A percentile compares a stretch with the other conserved stretches of the same genome.
phyloP scores from a whole-genome alignment of 129 eudicot species.

The Sambucus nigra region DNA sequence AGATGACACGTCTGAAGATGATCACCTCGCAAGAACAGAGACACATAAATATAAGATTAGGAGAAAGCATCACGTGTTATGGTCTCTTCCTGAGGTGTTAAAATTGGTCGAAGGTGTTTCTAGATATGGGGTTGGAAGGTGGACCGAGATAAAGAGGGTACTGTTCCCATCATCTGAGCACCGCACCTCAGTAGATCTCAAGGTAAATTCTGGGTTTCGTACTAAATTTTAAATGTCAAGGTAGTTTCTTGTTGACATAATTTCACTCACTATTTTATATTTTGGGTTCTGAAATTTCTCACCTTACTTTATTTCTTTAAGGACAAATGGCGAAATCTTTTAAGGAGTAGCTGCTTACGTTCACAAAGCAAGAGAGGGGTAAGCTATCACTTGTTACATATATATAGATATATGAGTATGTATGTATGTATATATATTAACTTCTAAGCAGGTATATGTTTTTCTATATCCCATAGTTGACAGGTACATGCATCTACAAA shows the following conservation, averaged over 20 bases:
- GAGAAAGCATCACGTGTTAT: slow-evolving; percentile 18
- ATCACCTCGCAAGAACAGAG: background rate
- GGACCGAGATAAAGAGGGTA: slow-evolving; percentile 21
- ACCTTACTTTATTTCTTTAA: background rate
- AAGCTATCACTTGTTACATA: background rate
- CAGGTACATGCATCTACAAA: no score
- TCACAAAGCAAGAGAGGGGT: slow-evolving; percentile 9
- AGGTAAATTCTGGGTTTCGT: slow-evolving; percentile 10
- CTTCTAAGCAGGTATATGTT: no score
- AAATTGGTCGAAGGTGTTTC: slow-evolving; percentile 29
- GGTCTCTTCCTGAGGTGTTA: slow-evolving; percentile 24
- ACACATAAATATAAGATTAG: background rate
- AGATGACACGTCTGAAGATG: slow-evolving; percentile 12
- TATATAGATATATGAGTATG: no score
- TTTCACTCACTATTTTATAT: background rate
- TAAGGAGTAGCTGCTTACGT: slow-evolving; percentile 18
- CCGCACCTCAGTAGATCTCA: slow-evolving; percentile 27
- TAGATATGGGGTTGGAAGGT: slow-evolving; percentile 23
- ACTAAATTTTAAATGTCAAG: background rate
- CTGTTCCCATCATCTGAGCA: slow-evolving; percentile 12
- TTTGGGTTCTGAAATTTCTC: background rate
- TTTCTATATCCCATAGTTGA: no score
- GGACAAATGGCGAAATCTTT: slow-evolving; percentile 43
- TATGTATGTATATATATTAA: no score
- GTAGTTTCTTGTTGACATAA: background rate